Evolutionary conservation across 2,329 filamentous ascomycete genomes (phyloP).

Genomic region (Aspergillus versicolor): DNA sequence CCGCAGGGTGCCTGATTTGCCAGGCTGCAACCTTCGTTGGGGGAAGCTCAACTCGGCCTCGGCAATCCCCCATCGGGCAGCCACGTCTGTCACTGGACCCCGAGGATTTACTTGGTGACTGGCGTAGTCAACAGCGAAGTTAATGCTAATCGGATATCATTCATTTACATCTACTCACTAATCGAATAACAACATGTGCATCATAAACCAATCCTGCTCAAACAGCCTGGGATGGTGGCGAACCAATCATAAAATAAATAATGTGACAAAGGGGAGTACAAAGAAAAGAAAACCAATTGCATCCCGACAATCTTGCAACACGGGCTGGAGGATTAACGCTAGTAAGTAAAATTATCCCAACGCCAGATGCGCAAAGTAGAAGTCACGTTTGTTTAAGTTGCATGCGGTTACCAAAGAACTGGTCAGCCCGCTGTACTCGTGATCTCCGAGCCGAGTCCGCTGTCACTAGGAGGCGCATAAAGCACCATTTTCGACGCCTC

Average conservation of each 20-base stretch:
- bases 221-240: background rate
- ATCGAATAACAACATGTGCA: background rate
- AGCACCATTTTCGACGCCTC: slow-evolving; percentile 29
- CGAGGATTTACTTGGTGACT: background rate
- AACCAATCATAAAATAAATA: slow-evolving; percentile 7
- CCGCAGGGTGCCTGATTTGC: slow-evolving; percentile 19
- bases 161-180: slow-evolving; percentile 7
- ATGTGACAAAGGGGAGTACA: slow-evolving; percentile 25
- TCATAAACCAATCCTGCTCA: background rate
- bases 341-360: slow-evolving; percentile 1
- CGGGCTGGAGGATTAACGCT: background rate
- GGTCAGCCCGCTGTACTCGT: slow-evolving; percentile 17
- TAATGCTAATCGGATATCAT: background rate
- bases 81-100: background rate
- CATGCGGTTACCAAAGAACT: slow-evolving; percentile 2
- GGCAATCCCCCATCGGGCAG: background rate
- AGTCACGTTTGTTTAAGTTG: background rate
- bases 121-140: too few species aligned
- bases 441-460: slow-evolving; percentile 31
- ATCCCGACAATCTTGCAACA: background rate
- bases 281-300: slow-evolving; percentile 18
- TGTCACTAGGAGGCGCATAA: slow-evolving; percentile 29
- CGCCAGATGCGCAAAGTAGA: slow-evolving; percentile 23
- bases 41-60: slow-evolving; percentile 11
- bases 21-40: slow-evolving; percentile 14